A percentile compares a stretch with the other conserved stretches of the same genome.
Evolutionary conservation across 768 basidiomycete species (phyloP).

Genomic region (Boletus edulis): DNA sequence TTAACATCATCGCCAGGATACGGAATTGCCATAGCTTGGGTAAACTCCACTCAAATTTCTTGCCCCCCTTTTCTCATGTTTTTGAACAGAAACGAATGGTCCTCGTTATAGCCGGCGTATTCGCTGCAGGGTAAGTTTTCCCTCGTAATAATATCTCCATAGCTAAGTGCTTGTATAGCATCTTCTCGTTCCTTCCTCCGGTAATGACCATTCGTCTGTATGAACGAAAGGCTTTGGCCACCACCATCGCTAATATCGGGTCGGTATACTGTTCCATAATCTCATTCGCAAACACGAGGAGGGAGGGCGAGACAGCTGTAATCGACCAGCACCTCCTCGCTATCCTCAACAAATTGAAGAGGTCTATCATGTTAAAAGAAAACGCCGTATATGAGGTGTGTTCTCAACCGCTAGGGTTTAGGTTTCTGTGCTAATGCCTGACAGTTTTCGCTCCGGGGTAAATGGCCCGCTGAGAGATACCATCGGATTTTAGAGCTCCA

Average conservation of each 20-base stretch:
- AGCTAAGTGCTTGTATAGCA: conserved; percentile 34
- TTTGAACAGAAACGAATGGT: conserved; percentile 56
- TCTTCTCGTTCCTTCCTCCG: conserved; percentile 67
- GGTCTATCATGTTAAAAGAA: conserved; percentile 51
- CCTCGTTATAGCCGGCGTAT: conserved; percentile 67
- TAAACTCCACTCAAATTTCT: conserved; percentile 22
- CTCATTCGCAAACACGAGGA: conserved; percentile 61
- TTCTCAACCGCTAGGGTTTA: not conserved
- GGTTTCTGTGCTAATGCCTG: not conserved
- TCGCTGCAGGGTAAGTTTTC: conserved; percentile 67
- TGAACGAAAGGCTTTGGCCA: conserved; percentile 67
- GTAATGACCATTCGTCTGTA: conserved; percentile 71
- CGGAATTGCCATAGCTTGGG: conserved; percentile 72
- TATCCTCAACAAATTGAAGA: conserved; percentile 67
- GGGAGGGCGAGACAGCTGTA: conserved; percentile 46
- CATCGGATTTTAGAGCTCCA: conserved; percentile 66
- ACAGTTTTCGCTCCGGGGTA: conserved; percentile 74
- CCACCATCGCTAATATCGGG: conserved; percentile 65
- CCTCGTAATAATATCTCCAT: not conserved
- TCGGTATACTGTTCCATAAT: conserved; percentile 74
- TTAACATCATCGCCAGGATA: conserved; percentile 51
- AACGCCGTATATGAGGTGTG: conserved; percentile 69
- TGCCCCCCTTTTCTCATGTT: not conserved
- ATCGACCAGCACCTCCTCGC: conserved; percentile 68
- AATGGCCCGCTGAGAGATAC: conserved; percentile 81